These are phyloP conservation scores for Solanum chmielewskii DNA, from an alignment of 257 asterid species.

Conservation along the genomic window DNA sequence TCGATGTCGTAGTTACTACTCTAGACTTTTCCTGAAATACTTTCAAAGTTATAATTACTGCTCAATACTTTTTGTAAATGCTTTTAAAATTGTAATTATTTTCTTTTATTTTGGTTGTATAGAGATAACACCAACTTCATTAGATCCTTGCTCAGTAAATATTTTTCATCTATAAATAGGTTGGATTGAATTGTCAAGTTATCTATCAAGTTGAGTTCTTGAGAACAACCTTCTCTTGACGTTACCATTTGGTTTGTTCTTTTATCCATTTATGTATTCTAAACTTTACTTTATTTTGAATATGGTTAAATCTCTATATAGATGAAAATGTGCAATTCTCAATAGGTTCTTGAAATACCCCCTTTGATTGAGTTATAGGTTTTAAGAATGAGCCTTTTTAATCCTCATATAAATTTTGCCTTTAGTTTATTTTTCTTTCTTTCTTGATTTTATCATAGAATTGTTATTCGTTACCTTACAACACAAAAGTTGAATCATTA, in stretches of 20 bases:
- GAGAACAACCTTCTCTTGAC: background rate
- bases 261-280: background rate
- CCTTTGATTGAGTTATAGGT: background rate
- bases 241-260: background rate
- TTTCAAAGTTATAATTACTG: background rate
- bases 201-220: background rate
- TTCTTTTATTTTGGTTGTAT: slow-evolving; percentile 4
- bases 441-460: background rate
- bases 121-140: slow-evolving; percentile 20
- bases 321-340: background rate
- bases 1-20: background rate
- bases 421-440: background rate
- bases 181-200: background rate
- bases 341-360: background rate
- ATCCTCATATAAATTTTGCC: background rate
- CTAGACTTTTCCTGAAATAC: background rate
- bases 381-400: background rate
- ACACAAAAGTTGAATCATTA: background rate
- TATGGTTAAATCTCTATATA: background rate
- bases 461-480: background rate
- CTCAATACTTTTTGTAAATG: background rate
- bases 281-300: background rate
- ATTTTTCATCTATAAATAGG: background rate
- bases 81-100: background rate
- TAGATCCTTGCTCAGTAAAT: background rate